Evolutionary conservation across 192 early-diverging fungal species (phyloP), one percentile per base, ranked within the genome.

Genomic region (Neocallimastix lanati): DNA sequence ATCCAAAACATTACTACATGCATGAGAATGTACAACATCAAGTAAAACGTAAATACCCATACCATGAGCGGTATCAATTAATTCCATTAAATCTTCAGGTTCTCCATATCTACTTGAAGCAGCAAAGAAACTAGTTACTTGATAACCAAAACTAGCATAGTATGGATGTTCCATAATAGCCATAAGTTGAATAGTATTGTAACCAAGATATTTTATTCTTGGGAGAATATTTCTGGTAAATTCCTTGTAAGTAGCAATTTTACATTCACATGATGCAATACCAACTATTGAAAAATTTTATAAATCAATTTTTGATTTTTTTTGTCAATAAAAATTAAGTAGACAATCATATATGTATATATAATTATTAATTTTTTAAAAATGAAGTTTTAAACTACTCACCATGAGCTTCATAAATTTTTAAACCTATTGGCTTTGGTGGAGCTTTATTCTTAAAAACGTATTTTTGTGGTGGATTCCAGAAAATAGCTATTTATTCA

Each of bases 81-180:
- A 83, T 83, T 92, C 91, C 87, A 91, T 96, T 76, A 98, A 87
- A 29, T 96, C 94, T 83, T 98, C 97, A 14, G 97, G 97, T 29
- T 92, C 92, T 16, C 37, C 37, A 38, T 94, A 97, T 35, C 96
- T 93, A 83, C 91, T 92, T 38, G 37, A 38, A 36, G 92, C 91
- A n/a, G 96, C 95, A 86, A 95, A 99, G 85, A 97, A 98, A 82
- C 91, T 95, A 38, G 97, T 97, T 76, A 99, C 97, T 83, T 99
- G 97, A 84, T 99, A 99, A 2, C 97, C 97, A 81, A n/a, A n/a
- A n/a, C n/a, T n/a, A n/a, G n/a, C n/a, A n/a, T n/a, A n/a, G n/a
- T n/a, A n/a, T n/a, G n/a, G 95, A 81, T 98, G 97, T 84, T 98
- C 97, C 96, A 98, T 98, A 77, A 98, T 85, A 40, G 97, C 97